These are phyloP conservation scores for Flaveria robusta DNA, from an alignment of 129 eudicot species.

Conservation along the genomic window DNA sequence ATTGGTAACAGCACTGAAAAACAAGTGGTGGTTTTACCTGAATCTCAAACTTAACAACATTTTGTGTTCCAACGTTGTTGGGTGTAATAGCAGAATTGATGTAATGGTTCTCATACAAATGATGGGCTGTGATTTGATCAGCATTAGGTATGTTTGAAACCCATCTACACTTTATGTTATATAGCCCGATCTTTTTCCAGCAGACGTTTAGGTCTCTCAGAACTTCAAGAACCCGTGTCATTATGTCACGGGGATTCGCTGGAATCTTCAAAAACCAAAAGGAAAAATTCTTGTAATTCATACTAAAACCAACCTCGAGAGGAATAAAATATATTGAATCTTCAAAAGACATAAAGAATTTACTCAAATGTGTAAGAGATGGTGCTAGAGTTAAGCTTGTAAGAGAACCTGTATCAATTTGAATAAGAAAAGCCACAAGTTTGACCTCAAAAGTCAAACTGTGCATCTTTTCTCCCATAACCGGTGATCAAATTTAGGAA, in stretches of 20 bases:
- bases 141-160: constrained; percentile 38
- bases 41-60: constrained; percentile 66
- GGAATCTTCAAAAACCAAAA: constrained; percentile 50
- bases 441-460: constrained; percentile 23
- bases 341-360: not conserved
- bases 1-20: not conserved
- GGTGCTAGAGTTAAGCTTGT: not conserved
- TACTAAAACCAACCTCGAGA: not conserved
- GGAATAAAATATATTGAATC: not conserved
- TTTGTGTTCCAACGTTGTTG: constrained; percentile 35
- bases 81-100: constrained; percentile 26
- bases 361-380: not conserved
- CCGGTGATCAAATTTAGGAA: not conserved
- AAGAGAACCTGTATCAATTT: not conserved
- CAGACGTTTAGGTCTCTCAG: constrained; percentile 73
- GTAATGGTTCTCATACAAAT: constrained; percentile 35
- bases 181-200: constrained; percentile 84
- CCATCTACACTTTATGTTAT: constrained; percentile 78
- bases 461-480: constrained; percentile 1
- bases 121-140: constrained; percentile 32
- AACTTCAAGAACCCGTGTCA: constrained; percentile 70
- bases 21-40: constrained; percentile 50
- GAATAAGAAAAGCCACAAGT: not conserved
- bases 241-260: constrained; percentile 70
- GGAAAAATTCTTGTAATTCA: not conserved